Percentiles rank a stretch among this genome's conserved stretches.
These are phyloP conservation scores for Russula foetens DNA, from an alignment of 768 basidiomycete genomes.

Conservation along the genomic window DNA sequence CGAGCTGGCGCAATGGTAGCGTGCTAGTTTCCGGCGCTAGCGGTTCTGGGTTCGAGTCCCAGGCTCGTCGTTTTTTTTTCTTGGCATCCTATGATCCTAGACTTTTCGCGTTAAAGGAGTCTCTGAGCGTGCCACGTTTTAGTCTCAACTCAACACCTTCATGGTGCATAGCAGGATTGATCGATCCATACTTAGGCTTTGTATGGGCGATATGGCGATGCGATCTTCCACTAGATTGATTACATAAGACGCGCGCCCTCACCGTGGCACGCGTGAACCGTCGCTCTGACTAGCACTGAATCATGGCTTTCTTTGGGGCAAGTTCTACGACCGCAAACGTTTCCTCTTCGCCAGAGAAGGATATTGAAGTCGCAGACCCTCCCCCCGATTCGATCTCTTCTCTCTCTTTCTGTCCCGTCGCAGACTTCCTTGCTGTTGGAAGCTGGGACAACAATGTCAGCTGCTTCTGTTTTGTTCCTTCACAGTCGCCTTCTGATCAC, in stretches of 20 bases:
- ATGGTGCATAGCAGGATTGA: too few species aligned
- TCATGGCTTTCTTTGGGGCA: constrained; percentile 38
- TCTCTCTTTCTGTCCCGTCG: constrained; percentile 74
- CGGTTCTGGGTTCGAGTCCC: constrained; percentile 59
- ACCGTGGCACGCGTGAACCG: neutral
- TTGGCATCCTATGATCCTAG: constrained; percentile 20
- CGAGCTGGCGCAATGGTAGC: constrained; percentile 60
- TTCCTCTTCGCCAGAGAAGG: constrained; percentile 48
- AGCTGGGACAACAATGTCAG: constrained; percentile 89
- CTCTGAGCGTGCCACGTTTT: too few species aligned
- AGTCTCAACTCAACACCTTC: too few species aligned
- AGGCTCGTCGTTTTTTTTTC: constrained; percentile 41
- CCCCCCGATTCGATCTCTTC: constrained; percentile 84
- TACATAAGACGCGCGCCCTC: constrained; percentile 21
- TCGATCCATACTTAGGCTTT: neutral
- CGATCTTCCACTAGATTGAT: too few species aligned
- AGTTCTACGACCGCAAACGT: constrained; percentile 29
- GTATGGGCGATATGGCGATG: too few species aligned
- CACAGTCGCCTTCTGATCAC: neutral
- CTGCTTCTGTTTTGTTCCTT: constrained; percentile 19
- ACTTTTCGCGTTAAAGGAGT: neutral
- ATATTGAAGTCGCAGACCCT: constrained; percentile 73
- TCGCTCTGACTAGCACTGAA: neutral
- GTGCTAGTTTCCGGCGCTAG: constrained; percentile 59
- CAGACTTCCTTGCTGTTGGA: constrained; percentile 86